Percentiles rank a stretch among this genome's conserved stretches.
phyloP scores from a whole-genome alignment of 2,329 filamentous ascomycete species.

The Trichoderma semiorbis region DNA sequence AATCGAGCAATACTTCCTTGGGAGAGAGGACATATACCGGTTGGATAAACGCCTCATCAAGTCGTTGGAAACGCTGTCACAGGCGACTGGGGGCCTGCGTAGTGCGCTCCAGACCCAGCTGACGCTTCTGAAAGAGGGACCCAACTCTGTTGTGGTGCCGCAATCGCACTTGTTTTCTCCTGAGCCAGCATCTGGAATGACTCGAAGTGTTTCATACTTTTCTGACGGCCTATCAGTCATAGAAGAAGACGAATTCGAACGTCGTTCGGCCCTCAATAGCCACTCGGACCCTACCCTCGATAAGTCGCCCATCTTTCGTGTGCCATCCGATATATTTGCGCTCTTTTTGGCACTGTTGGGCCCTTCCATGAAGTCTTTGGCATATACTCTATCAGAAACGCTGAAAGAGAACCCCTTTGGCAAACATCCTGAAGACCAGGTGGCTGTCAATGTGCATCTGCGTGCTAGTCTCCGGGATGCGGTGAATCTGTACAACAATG shows the following conservation, averaged over 20 bases:
- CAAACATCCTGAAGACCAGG: slow-evolving; percentile 60
- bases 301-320: slow-evolving; percentile 43
- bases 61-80: slow-evolving; percentile 78
- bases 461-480: slow-evolving; percentile 77
- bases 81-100: slow-evolving; percentile 84
- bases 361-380: slow-evolving; percentile 94
- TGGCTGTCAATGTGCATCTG: slow-evolving; percentile 76
- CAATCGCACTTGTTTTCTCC: slow-evolving; percentile 22
- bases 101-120: slow-evolving; percentile 91
- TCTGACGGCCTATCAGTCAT: slow-evolving; percentile 53
- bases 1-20: slow-evolving; percentile 80
- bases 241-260: slow-evolving; percentile 54
- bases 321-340: slow-evolving; percentile 82
- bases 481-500: slow-evolving; percentile 71
- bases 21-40: slow-evolving; percentile 73
- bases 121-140: slow-evolving; percentile 67
- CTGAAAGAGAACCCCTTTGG: slow-evolving; percentile 84
- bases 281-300: slow-evolving; percentile 31
- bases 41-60: slow-evolving; percentile 77
- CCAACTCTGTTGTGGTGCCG: slow-evolving; percentile 22
- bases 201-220: slow-evolving; percentile 29
- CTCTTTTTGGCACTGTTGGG: slow-evolving; percentile 86
- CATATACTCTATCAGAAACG: slow-evolving; percentile 83
- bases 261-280: slow-evolving; percentile 27
- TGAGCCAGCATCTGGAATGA: slow-evolving; percentile 24